Evolutionary conservation across 257 asterid species (phyloP).

Genomic region (Cynanchum wilfordii): DNA sequence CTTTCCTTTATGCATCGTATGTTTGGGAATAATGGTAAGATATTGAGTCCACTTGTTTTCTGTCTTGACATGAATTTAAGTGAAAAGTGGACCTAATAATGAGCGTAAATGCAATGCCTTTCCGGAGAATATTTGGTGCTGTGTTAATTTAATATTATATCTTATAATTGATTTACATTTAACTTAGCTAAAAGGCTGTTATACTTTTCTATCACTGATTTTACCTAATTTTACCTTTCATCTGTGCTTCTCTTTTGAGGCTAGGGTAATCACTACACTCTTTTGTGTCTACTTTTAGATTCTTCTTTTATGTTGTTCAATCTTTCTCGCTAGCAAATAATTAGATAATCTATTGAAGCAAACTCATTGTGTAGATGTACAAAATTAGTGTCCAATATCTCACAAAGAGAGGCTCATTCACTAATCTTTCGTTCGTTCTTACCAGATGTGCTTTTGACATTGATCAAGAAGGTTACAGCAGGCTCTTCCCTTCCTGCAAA

Average conservation of each 20-base stretch:
- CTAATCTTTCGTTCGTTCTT: slow-evolving; percentile 21
- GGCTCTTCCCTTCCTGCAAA: slow-evolving; percentile 76
- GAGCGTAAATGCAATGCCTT: background rate
- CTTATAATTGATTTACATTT: background rate
- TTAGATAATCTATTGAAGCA: no score
- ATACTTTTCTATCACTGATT: background rate
- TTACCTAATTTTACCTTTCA: background rate
- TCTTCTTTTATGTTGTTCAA: background rate
- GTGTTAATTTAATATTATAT: background rate
- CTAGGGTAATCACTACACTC: background rate
- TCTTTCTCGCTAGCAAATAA: background rate
- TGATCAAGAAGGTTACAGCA: slow-evolving; percentile 75
- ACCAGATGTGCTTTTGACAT: slow-evolving; percentile 59
- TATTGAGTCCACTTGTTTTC: background rate
- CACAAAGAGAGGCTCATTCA: background rate
- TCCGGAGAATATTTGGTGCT: background rate
- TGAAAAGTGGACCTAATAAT: background rate
- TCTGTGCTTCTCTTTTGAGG: background rate
- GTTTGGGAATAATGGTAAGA: background rate
- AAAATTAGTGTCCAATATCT: background rate
- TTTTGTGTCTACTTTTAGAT: background rate
- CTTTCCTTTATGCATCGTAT: background rate
- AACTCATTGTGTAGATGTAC: background rate
- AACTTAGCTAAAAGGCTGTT: background rate
- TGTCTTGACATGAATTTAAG: background rate